phyloP scores from a whole-genome alignment of 805 yeast species.

The Metschnikowia reukaufii region DNA sequence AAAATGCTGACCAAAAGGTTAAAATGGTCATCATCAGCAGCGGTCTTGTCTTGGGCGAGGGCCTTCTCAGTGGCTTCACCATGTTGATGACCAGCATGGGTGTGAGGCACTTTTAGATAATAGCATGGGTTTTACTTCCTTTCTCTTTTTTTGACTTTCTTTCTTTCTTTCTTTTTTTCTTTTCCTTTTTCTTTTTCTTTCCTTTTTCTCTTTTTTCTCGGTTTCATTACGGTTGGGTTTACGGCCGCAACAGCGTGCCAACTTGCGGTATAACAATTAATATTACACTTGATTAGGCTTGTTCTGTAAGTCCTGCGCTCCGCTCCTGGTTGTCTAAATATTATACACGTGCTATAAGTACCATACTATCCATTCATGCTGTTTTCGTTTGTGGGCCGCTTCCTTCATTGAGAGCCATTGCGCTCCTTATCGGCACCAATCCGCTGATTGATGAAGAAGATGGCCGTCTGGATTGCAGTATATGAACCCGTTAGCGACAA shows the following conservation, averaged over 20 bases:
- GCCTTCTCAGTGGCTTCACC: conserved; percentile 77
- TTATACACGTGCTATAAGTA: not conserved
- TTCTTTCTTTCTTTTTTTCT: not conserved
- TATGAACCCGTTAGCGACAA: conserved; percentile 68
- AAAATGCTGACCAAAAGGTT: conserved; percentile 50
- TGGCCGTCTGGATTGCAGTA: conserved; percentile 69
- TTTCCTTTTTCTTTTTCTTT: too few relatives aligned
- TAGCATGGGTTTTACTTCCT: not conserved
- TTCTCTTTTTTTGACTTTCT: not conserved
- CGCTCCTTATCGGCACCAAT: conserved; percentile 65
- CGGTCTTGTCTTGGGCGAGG: conserved; percentile 93
- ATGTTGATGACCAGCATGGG: conserved; percentile 73
- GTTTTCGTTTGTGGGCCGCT: not conserved
- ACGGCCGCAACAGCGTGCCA: too few relatives aligned
- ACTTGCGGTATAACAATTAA: too few relatives aligned
- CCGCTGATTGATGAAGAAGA: conserved; percentile 67
- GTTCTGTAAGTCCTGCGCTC: not conserved
- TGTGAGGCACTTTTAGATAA: conserved; percentile 27
- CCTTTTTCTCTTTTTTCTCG: too few relatives aligned
- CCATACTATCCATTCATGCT: not conserved
- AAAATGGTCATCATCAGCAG: conserved; percentile 84
- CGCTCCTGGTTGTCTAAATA: not conserved
- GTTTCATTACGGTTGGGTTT: too few relatives aligned
- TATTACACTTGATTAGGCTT: not conserved
- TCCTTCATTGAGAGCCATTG: conserved; percentile 24